These are phyloP conservation scores for Grosmannia clavigera DNA, from an alignment of 2,329 filamentous ascomycete genomes.

Conservation along the genomic window DNA sequence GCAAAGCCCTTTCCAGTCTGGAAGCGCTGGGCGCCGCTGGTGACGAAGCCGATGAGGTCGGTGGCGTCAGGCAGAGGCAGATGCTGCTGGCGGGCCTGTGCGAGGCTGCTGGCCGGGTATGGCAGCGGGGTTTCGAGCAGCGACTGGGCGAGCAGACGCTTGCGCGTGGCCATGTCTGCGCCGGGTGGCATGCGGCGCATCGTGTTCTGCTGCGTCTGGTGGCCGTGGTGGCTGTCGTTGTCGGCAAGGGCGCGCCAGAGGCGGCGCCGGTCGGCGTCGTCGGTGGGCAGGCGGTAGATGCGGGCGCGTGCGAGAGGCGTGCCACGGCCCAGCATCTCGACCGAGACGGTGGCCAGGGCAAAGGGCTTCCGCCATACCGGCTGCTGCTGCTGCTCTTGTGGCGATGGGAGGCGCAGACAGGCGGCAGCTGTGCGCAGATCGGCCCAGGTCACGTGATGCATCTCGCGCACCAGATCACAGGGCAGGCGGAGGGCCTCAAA, in stretches of 20 bases:
- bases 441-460: slow-evolving; percentile 11
- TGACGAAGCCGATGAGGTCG: slow-evolving; percentile 84
- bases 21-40: slow-evolving; percentile 72
- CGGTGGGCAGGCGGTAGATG: slow-evolving; percentile 69
- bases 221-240: neutral
- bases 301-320: slow-evolving; percentile 60
- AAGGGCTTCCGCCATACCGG: slow-evolving; percentile 10
- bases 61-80: slow-evolving; percentile 58
- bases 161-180: slow-evolving; percentile 25
- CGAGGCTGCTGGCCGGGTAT: slow-evolving; percentile 23
- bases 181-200: slow-evolving; percentile 12
- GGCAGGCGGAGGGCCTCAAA: slow-evolving; percentile 5
- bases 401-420: slow-evolving; percentile 14
- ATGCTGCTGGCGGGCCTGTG: slow-evolving; percentile 27
- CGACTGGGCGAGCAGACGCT: slow-evolving; percentile 33
- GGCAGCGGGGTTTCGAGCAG: slow-evolving; percentile 28
- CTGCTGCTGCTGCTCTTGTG: neutral
- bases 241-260: slow-evolving; percentile 52
- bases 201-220: slow-evolving; percentile 5
- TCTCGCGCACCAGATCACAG: neutral
- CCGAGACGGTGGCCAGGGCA: slow-evolving; percentile 45
- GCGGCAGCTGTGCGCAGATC: slow-evolving; percentile 18
- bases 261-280: slow-evolving; percentile 36
- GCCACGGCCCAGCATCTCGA: slow-evolving; percentile 59
- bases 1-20: slow-evolving; percentile 63